Percentiles rank a stretch among this genome's conserved stretches.
phyloP scores from a whole-genome alignment of 257 asterid genomes.

The Solanum corneliomulleri region DNA sequence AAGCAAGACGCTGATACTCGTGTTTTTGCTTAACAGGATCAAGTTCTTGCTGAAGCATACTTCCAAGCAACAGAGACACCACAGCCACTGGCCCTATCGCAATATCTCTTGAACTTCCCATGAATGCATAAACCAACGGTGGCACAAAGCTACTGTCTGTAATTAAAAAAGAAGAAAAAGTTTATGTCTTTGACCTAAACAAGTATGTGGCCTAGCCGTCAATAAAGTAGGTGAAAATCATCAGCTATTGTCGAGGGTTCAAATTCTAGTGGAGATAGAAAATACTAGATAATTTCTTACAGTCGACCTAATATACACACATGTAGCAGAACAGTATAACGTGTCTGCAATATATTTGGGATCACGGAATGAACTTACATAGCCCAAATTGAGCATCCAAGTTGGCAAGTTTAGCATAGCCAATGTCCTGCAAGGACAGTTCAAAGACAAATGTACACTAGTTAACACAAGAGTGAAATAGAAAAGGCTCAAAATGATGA shows the following conservation, averaged over 20 bases:
- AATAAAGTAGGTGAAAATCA: not conserved
- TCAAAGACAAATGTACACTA: not conserved
- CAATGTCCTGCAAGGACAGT: slow-evolving; percentile 53
- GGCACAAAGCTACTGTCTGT: slow-evolving; percentile 78
- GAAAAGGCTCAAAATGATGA: not conserved
- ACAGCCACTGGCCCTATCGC: slow-evolving; percentile 91
- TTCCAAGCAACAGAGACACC: slow-evolving; percentile 71
- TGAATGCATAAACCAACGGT: slow-evolving; percentile 57
- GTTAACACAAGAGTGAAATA: not conserved
- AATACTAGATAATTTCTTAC: not conserved
- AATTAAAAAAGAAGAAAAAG: not conserved
- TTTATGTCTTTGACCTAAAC: not conserved
- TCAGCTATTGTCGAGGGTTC: not conserved
- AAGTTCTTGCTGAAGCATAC: slow-evolving; percentile 39
- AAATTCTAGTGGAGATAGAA: not conserved
- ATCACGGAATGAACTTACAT: slow-evolving; percentile 27
- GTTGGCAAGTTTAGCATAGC: slow-evolving; percentile 57
- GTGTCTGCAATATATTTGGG: not conserved
- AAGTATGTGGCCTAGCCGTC: not conserved
- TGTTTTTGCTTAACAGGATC: slow-evolving; percentile 37
- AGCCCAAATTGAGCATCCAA: slow-evolving; percentile 64
- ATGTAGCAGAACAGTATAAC: not conserved
- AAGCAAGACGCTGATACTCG: slow-evolving; percentile 57
- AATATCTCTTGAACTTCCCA: slow-evolving; percentile 83
- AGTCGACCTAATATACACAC: not conserved